phyloP scores from a whole-genome alignment of 1,139 yeast genomes.

The Candida frijolesensis region DNA sequence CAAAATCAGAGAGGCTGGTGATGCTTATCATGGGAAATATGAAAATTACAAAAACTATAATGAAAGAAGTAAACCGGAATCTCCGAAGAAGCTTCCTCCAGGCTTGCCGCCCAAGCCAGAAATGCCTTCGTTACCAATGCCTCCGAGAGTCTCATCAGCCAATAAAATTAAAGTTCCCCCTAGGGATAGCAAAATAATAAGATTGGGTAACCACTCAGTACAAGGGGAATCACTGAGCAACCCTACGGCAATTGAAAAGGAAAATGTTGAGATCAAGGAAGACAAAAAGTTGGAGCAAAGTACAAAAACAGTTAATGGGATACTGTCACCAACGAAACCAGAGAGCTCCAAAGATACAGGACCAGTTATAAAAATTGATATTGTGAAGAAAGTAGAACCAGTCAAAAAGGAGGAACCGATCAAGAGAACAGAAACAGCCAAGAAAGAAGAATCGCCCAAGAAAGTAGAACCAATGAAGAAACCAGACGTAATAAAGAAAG shows the following conservation, averaged over 20 bases:
- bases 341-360: not conserved
- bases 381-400: not conserved
- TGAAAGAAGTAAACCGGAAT: not conserved
- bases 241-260: not conserved
- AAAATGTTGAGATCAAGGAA: not conserved
- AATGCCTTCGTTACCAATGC: not conserved
- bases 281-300: not conserved
- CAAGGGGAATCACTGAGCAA: not conserved
- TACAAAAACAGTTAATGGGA: not conserved
- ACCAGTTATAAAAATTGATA: not conserved
- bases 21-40: not conserved
- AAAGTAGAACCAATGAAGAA: not conserved
- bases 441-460: not conserved
- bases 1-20: constrained; percentile 1
- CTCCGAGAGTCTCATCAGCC: not conserved
- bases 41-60: not conserved
- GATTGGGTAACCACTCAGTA: not conserved
- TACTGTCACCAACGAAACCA: not conserved
- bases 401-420: not conserved
- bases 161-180: not conserved
- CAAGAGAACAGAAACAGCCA: too few relatives aligned
- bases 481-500: not conserved
- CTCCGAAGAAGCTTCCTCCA: not conserved
- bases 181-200: not conserved
- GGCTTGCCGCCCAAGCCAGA: constrained; percentile 1